Conservation (phyloP, 202 grass and related monocot genomes). For the Alloteropsis angusta region DNA sequence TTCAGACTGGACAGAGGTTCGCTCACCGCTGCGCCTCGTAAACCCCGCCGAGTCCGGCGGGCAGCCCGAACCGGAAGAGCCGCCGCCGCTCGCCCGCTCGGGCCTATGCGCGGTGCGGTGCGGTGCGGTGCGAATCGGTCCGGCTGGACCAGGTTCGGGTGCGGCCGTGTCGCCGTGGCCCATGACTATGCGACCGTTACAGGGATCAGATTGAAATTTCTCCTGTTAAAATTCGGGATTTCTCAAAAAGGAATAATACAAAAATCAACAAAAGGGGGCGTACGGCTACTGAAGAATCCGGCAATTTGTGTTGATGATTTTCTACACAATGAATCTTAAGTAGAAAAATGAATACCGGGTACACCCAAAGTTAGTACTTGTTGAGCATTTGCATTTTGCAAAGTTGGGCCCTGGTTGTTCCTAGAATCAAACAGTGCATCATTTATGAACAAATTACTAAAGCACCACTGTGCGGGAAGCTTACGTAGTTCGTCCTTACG, state of each 20-base stretch:
- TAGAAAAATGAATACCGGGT: background rate
- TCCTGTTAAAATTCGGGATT: background rate
- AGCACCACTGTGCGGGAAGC: background rate
- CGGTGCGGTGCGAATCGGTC: constrained; percentile 8
- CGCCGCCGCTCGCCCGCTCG: background rate
- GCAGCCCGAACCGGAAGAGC: background rate
- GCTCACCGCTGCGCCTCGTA: background rate
- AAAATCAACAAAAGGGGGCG: background rate
- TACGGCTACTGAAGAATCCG: background rate
- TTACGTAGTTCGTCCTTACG: background rate
- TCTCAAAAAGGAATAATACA: background rate
- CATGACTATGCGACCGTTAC: background rate
- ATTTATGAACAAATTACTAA: background rate
- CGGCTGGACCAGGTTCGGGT: constrained; percentile 3
- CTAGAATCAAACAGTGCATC: background rate
- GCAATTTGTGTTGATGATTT: background rate
- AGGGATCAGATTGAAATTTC: background rate
- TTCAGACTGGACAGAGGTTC: background rate
- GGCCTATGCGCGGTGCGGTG: background rate
- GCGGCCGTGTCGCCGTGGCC: background rate
- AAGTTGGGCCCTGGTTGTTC: background rate
- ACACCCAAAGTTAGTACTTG: background rate
- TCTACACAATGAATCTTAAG: background rate
- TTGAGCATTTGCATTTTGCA: background rate
- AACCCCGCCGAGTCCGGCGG: background rate